Evolutionary conservation across 1,139 yeast genomes (phyloP), one percentile per base, ranked within the genome.

Genomic region (Debaryomyces fabryi): DNA sequence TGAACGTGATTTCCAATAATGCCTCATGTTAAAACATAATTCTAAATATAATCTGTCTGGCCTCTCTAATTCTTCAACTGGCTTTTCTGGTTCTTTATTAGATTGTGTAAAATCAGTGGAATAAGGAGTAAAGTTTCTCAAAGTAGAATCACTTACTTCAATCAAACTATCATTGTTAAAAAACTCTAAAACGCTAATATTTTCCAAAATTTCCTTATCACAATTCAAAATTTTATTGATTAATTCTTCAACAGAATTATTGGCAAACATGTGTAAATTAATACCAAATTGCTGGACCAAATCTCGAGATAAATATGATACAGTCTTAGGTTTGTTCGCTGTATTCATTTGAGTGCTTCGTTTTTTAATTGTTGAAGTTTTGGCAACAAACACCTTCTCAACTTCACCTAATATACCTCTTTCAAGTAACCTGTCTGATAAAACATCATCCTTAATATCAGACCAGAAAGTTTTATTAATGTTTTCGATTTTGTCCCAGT

Each of bases 1-100:
- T n/a, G 96, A 85, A 55, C 99, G 75, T 1, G 91, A 81, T 52
- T 81, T 79, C 99, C 99, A 93, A 63, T 93, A 93, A 50, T 79
- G 79, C 51, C 88, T 80, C 60, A 93, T 69, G 59, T 91, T 88
- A 65, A 81, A 88, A 58, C 91, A 87, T 24, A 92, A 72, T 56
- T 86, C 92, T 46, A 93, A 71, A 61, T 81, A 93, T 1, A 93
- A 75, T 51, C 88, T 78, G 64, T 93, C 99, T 2, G 93, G 85
- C 42, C 97, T 74, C 48, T 87, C 93, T 45, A 93, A 74, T 42
- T 82, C 86, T 1, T 67, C 61, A 0, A 87, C 82, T 56, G 86
- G 81, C 56, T 80, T 81, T 47, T 74, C 78, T 0, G 93, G 87
- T 44, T 62, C 62, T 25, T 64, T 65, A 2, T 66, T 56, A 24